These are phyloP conservation scores for Paramecium biaurelia DNA, from an alignment of 73 alveolate species.

Conservation along the genomic window DNA sequence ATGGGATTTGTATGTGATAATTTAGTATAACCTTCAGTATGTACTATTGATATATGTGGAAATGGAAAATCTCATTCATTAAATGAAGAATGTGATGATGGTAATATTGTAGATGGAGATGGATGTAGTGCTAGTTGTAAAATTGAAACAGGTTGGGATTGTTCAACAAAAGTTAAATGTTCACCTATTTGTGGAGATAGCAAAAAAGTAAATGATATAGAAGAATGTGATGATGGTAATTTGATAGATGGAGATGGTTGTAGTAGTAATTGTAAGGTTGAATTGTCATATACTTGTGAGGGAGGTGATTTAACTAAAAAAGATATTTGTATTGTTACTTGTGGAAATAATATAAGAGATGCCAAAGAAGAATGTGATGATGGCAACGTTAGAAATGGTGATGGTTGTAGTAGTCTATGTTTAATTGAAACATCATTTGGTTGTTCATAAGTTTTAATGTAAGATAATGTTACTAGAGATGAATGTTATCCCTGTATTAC, in stretches of 20 bases:
- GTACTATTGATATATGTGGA: conserved; percentile 13
- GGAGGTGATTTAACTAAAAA: conserved; percentile 61
- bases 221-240: conserved; percentile 82
- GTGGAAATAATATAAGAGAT: conserved; percentile 72
- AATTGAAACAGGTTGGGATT: conserved; percentile 68
- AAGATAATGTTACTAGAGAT: neutral
- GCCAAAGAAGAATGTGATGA: conserved; percentile 67
- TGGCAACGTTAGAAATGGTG: conserved; percentile 53
- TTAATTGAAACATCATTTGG: conserved; percentile 54
- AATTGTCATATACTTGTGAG: conserved; percentile 67
- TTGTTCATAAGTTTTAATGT: neutral
- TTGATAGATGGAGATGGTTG: conserved; percentile 75
- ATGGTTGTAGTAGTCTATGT: conserved; percentile 62
- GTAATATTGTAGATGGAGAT: conserved; percentile 65
- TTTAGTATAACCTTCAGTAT: neutral
- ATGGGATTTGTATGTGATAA: conserved; percentile 40
- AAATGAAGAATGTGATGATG: conserved; percentile 70
- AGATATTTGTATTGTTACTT: conserved; percentile 61
- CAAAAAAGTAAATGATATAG: conserved; percentile 30
- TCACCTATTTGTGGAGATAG: conserved; percentile 74
- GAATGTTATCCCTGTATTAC: conserved; percentile 16
- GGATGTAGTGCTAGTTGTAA: conserved; percentile 70
- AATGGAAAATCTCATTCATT: neutral
- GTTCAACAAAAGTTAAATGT: conserved; percentile 66
- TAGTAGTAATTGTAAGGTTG: conserved; percentile 56